phyloP scores from a whole-genome alignment of 352 stramenopile species.

The Phytopythium vexans region DNA sequence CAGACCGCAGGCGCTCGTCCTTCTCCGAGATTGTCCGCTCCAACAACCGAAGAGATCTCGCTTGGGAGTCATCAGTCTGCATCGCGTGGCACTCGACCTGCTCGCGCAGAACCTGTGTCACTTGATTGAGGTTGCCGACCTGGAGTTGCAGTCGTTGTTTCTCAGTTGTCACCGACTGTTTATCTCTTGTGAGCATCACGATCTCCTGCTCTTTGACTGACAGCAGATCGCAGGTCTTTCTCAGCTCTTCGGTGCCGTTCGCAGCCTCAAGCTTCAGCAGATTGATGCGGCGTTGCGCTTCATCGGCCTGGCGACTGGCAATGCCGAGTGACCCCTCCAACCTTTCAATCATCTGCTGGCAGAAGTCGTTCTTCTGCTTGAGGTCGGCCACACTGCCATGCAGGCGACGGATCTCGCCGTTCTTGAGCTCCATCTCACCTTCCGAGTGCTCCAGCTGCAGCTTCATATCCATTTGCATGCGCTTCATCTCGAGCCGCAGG shows the following conservation, averaged over 20 bases:
- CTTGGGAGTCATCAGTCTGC: constrained; percentile 42
- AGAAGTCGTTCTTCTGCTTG: constrained; percentile 54
- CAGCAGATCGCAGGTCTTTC: constrained; percentile 25
- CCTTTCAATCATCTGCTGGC: constrained; percentile 40
- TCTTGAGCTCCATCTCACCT: constrained; percentile 69
- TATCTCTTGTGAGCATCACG: constrained; percentile 25
- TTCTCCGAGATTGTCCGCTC: constrained; percentile 34
- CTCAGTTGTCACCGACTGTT: constrained; percentile 26
- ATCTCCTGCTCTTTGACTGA: constrained; percentile 36
- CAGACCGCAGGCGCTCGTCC: constrained; percentile 36
- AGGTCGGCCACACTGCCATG: constrained; percentile 46
- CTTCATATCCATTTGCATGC: constrained; percentile 73
- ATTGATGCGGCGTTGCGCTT: constrained; percentile 42
- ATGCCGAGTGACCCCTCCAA: constrained; percentile 37
- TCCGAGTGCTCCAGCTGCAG: constrained; percentile 63
- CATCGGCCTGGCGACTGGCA: constrained; percentile 41
- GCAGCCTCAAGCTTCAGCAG: constrained; percentile 46
- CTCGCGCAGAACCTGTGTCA: constrained; percentile 28
- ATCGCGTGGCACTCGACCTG: constrained; percentile 34
- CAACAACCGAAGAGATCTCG: constrained; percentile 24
- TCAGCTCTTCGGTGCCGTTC: constrained; percentile 34
- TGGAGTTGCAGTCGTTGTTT: constrained; percentile 51
- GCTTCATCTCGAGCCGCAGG: constrained; percentile 61
- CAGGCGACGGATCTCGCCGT: constrained; percentile 60
- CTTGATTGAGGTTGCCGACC: constrained; percentile 32